These are phyloP conservation scores for Magnaporthiopsis rhizophila DNA, from an alignment of 2,329 filamentous ascomycete species.

Conservation along the genomic window DNA sequence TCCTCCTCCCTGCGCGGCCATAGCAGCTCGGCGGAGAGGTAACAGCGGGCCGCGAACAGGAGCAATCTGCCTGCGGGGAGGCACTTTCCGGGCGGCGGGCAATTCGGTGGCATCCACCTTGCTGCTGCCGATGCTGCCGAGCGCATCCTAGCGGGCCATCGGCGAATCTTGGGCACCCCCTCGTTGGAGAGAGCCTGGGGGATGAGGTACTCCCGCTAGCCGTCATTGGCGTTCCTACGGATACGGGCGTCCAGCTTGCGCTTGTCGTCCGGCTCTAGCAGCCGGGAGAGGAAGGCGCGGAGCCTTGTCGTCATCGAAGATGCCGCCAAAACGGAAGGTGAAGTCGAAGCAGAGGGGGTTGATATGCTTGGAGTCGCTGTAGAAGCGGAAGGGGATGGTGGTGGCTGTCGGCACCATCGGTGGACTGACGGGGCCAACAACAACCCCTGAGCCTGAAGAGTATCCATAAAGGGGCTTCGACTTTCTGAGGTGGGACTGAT, in stretches of 20 bases:
- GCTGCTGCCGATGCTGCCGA: neutral
- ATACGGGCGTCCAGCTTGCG: slow-evolving; percentile 37
- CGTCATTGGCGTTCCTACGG: slow-evolving; percentile 6
- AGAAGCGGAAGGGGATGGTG: slow-evolving; percentile 23
- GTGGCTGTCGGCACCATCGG: slow-evolving; percentile 14
- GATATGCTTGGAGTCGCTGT: slow-evolving; percentile 18
- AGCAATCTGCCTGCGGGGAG: slow-evolving; percentile 14
- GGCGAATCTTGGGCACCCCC: slow-evolving; percentile 15
- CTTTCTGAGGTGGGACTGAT: no score
- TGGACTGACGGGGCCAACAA: no score
- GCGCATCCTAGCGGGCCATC: slow-evolving; percentile 19
- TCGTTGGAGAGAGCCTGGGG: slow-evolving; percentile 24
- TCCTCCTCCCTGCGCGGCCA: slow-evolving; percentile 24
- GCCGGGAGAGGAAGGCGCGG: slow-evolving; percentile 22
- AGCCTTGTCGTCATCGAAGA: slow-evolving; percentile 34
- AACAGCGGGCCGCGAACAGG: slow-evolving; percentile 23
- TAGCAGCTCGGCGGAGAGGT: slow-evolving; percentile 23
- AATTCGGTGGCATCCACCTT: no score
- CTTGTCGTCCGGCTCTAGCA: slow-evolving; percentile 37
- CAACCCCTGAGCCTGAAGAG: no score
- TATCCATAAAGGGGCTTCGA: no score
- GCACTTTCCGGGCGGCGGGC: neutral
- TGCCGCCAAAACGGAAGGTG: slow-evolving; percentile 35
- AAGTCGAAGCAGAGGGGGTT: slow-evolving; percentile 21
- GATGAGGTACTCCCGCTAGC: slow-evolving; percentile 25